Evolutionary conservation across 345 rosid species (phyloP), one percentile per base, ranked within the genome.

Genomic region (Murraya koenigii): DNA sequence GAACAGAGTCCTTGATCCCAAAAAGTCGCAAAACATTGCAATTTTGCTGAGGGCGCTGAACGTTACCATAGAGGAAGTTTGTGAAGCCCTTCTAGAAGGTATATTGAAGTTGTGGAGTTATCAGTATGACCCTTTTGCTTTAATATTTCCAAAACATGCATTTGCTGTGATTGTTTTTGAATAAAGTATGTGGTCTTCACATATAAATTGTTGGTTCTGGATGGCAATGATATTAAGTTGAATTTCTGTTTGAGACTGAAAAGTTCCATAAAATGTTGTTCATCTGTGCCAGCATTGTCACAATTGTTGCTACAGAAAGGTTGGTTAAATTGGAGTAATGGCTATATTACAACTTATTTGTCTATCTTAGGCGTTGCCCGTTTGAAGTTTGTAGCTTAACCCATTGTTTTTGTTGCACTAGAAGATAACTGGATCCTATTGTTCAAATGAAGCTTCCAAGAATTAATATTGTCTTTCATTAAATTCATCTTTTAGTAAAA

Each of bases 1-100:
- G 69, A 90, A 90, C 79, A 85, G 97, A 85, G 94, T 94, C 26
- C 88, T 97, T 77, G 99, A 94, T 79, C 98, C 99, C 44, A 97
- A 97, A 77, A 97, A 90, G 82, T 95, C 98, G 0, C 99, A 94
- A 84, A 97, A 97, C 84, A 94, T 97, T 72, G 98, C 98, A 1
- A 97, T 97, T 80, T 75, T 87, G 85, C 92, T 97, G 25, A 87
- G 98, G 47, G 98, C 98, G 1, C 85, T 94, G 70, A 90, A 97
- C 76, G 98, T 97, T 79, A 94, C 99, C 38, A 78, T 91, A 7
- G 99, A 94, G 86, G 98, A 97, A 92, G 98, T 97, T 74, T 92
- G 97, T 80, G 98, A 97, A 39, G 98, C 96, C 35, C 98, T 97
- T 62, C 81, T 94, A 60, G 98, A 97, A 92, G 99, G 99, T 97